Evolutionary conservation across 2,329 filamentous ascomycete species (phyloP), one percentile per base, ranked within the genome.

Genomic region (Trichoderma sp.): DNA sequence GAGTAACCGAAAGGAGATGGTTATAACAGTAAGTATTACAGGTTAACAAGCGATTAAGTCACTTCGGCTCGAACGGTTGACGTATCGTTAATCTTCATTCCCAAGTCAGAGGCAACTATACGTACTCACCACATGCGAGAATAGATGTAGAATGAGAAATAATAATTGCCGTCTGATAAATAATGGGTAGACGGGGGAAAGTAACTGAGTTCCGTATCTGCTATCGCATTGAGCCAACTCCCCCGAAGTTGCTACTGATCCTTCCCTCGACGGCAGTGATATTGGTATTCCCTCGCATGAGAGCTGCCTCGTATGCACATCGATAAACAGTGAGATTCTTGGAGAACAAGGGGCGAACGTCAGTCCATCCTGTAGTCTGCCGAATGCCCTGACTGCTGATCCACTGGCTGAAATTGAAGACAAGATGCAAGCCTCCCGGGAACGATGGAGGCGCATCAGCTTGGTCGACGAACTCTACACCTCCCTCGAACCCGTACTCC

Each of bases 331-430:
- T 68, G 10, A 79, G 19, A 0, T 73, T 73, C 60, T 80, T 74
- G 1, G 75, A 73, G 51, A 81, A 79, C 19, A 79, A 67, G 24
- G 70, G 65, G 43, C 77, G 70, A 28, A 65, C 72, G 19, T 80
- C 79, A 1, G 60, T 70, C 80, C 80, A 82, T 0, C 78, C 78
- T 6, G 77, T 80, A 44, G 79, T 30, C 15, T 55, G 66, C 15
- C 80, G 69, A 10, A 81, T 73, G 68, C 79, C 81, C 0, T 75
- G 71, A n/a, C 78, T 80, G 17, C 75, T 72, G 0, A 80, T 76
- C 79, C 79, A 81, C 68, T 81, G 79, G 19, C 74, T 75, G 34
- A 76, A 79, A 14, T 73, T 74, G 17, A 80, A 72, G 3, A 77
- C 65, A 1, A 72, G 24, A 1, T 71, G 50, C 63, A 75, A 44